Evolutionary conservation across 2,329 filamentous ascomycete genomes (phyloP), one percentile per base, ranked within the genome.

Genomic region (Phaeosphaeriaceae sp.): DNA sequence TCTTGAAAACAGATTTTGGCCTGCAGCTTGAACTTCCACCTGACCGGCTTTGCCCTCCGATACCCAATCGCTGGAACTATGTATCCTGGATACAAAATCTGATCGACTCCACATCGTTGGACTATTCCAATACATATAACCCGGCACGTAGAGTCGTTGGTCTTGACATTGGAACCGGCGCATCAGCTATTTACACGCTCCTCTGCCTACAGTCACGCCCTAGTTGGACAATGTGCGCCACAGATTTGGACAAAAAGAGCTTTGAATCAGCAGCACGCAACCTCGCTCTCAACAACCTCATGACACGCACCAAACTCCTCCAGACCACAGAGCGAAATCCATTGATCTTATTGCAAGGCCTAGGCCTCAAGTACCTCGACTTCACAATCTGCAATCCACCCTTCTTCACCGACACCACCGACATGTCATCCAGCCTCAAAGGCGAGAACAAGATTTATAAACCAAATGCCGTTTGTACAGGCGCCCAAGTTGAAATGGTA

Each of bases 351-450:
- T 67, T 91, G 0, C 77, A 85, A 32, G 78, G 79, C 0, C 66
- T 86, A 1, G 73, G 70, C 17, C 67, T 83, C n/a, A 53, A 65
- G 8, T 79, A 77, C 3, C 78, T 96, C 35, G 87, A 93, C 67
- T 97, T 97, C 69, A 86, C 84, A 50, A 95, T 97, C 86, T 93
- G 88, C 56, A 99, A 99, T 60, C 94, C 94, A 0, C 94, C 94
- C 0, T 99, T 99, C 75, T 97, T 97, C 76, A 73, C 79, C n/a
- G 92, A 89, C 0, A 76, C 82, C 3, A 74, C 80, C 4, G 91
- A 95, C 42, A 83, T 97, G 73, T 59, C 81, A 3, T 74, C 77
- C 3, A 87, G 87, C 1, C 68, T 75, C 21, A 53, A 53, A 13
- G 87, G 89, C 0, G 71, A 78, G 13, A 73, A 80, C 30, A 96